Evolutionary conservation across 352 stramenopile species (phyloP), one percentile per base, ranked within the genome.

Genomic region (Globisporangium lucens): DNA sequence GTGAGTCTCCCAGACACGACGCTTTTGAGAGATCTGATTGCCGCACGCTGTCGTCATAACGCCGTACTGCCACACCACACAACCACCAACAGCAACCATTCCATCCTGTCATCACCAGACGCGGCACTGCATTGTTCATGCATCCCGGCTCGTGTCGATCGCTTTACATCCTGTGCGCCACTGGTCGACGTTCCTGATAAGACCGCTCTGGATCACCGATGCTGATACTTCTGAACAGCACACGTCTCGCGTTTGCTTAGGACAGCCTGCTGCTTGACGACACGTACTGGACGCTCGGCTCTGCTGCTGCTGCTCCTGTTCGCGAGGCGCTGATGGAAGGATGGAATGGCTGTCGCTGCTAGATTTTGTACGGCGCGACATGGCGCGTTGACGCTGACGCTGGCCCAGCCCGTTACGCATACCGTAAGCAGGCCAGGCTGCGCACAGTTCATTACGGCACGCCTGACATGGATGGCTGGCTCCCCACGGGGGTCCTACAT

Each of bases 271-370:
- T 47, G 41, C 41, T 49, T 49, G 13, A n/a, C 41, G 17, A 49
- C 41, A 22, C 41, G 17, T n/a, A 9, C 15, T 49, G 36, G 38
- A 49, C 13, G 24, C 24, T 24, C 24, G 41, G 4, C 41, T 49
- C 15, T 29, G 24, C 27, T 56, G 52, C 10, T 58, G 22, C 29
- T 43, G 17, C 3, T 61, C 30, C 55, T 24, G 30, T 61, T 20
- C 8, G 30, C 2, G 46, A 61, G 2, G 20, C 55, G 30, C 24
- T n/a, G n/a, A 22, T 1, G 17, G 53, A 38, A 27, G 53, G 53
- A 35, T 41, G 29, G 53, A 59, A 41, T 61, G 55, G 55, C 29
- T 61, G 30, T 30, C 43, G 55, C 4, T 36, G 51, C 12, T 58
- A n/a, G 29, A 59, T 58, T 36, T 36, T 17, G 5, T 4, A 15